phyloP scores from a whole-genome alignment of 2,329 filamentous ascomycete species.

The Fusarium lateritium region DNA sequence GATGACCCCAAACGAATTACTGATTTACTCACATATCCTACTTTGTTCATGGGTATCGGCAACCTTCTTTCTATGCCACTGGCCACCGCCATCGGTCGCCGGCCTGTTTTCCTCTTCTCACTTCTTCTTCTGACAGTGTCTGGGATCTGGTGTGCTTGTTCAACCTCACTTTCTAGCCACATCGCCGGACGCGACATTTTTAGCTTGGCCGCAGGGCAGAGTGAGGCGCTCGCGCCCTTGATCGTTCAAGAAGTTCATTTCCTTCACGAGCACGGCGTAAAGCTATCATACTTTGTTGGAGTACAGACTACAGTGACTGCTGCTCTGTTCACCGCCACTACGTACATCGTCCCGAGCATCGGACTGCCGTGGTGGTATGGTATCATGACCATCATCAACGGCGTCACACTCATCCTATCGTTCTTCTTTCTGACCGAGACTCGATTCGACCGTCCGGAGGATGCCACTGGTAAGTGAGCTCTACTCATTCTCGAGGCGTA shows the following conservation, averaged over 20 bases:
- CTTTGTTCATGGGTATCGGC: constrained; percentile 17
- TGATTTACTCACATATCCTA: constrained; percentile 8
- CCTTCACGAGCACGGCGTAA: not conserved
- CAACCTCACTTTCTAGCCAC: constrained; percentile 12
- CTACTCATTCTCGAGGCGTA: too few relatives aligned
- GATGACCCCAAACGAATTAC: constrained; percentile 14
- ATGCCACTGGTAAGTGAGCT: constrained; percentile 17
- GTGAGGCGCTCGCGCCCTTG: constrained; percentile 9
- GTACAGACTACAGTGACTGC: constrained; percentile 15
- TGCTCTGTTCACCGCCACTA: not conserved
- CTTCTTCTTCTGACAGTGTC: not conserved
- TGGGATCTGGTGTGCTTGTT: constrained; percentile 18
- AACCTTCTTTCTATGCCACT: constrained; percentile 13
- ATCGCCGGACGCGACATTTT: not conserved
- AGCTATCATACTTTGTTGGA: constrained; percentile 16
- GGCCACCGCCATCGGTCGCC: constrained; percentile 2
- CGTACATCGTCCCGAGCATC: constrained; percentile 9
- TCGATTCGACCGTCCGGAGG: constrained; percentile 11
- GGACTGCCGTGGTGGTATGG: constrained; percentile 21
- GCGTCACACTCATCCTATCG: not conserved
- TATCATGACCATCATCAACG: constrained; percentile 15
- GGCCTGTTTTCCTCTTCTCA: constrained; percentile 6
- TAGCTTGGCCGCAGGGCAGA: constrained; percentile 18
- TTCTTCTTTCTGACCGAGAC: constrained; percentile 14
- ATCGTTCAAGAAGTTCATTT: constrained; percentile 21